phyloP scores from a whole-genome alignment of 257 asterid species.

The Fraxinus pennsylvanica region DNA sequence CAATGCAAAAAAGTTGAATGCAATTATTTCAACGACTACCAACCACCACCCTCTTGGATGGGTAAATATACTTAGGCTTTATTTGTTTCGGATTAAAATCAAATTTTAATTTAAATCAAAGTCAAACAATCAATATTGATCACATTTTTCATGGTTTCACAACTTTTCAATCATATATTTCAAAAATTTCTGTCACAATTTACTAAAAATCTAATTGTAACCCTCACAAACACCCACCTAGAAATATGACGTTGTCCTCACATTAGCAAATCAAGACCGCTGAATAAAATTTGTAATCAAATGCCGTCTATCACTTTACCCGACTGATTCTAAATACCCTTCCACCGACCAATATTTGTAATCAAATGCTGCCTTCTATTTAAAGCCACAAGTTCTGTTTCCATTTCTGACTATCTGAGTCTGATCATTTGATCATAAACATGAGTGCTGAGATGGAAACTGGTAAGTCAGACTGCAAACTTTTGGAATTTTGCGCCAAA shows the following conservation, averaged over 20 bases:
- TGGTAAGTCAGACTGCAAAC: slow-evolving; percentile 32
- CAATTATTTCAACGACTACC: slow-evolving; percentile 34
- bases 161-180: too few species aligned
- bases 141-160: too few species aligned
- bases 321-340: background rate
- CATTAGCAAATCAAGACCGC: slow-evolving; percentile 30
- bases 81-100: too few species aligned
- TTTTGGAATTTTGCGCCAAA: slow-evolving; percentile 38
- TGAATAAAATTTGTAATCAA: background rate
- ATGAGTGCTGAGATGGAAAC: slow-evolving; percentile 36
- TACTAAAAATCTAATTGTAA: too few species aligned
- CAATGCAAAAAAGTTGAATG: too few species aligned
- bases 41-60: slow-evolving; percentile 30
- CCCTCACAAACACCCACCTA: background rate
- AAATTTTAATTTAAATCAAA: too few species aligned
- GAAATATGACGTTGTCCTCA: slow-evolving; percentile 21
- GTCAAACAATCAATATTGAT: too few species aligned
- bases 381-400: slow-evolving; percentile 32
- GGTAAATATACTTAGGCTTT: background rate
- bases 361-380: slow-evolving; percentile 38
- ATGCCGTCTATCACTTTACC: slow-evolving; percentile 13
- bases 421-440: background rate
- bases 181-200: too few species aligned
- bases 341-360: slow-evolving; percentile 59
- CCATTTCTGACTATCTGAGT: background rate